phyloP scores from a whole-genome alignment of 768 basidiomycete species.

The Lyophyllum semitale region DNA sequence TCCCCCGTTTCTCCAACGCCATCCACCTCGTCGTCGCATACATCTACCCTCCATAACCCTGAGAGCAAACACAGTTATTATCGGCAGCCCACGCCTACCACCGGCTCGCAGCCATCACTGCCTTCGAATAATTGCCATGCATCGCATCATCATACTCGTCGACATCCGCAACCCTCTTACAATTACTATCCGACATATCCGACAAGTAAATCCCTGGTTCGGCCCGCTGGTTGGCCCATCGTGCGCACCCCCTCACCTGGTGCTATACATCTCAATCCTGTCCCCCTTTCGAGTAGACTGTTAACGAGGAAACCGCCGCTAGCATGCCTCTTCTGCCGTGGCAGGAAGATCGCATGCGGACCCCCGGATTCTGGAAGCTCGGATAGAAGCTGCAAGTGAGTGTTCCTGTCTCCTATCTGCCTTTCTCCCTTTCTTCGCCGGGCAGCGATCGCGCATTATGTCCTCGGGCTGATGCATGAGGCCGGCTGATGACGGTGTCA shows the following conservation, averaged over 20 bases:
- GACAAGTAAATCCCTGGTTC: conserved; percentile 1
- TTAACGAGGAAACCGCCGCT: conserved; percentile 58
- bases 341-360: conserved; percentile 71
- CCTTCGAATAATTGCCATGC: neutral
- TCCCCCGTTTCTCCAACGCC: conserved; percentile 9
- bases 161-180: neutral
- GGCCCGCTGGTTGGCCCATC: conserved; percentile 13
- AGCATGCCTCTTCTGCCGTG: conserved; percentile 67
- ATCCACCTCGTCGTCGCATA: conserved; percentile 4
- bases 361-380: conserved; percentile 53
- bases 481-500: conserved; percentile 10
- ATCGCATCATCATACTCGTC: conserved; percentile 4
- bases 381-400: conserved; percentile 69
- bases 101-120: neutral
- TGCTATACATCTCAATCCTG: conserved; percentile 25
- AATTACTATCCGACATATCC: conserved; percentile 7
- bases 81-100: neutral
- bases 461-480: conserved; percentile 13
- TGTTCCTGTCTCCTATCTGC: conserved; percentile 18
- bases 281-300: conserved; percentile 29
- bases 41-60: neutral
- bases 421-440: conserved; percentile 4
- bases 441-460: conserved; percentile 4
- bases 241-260: conserved; percentile 19
- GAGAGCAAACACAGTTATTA: neutral